phyloP scores from a whole-genome alignment of 2,329 filamentous ascomycete genomes.

The Exophiala mesophila region DNA sequence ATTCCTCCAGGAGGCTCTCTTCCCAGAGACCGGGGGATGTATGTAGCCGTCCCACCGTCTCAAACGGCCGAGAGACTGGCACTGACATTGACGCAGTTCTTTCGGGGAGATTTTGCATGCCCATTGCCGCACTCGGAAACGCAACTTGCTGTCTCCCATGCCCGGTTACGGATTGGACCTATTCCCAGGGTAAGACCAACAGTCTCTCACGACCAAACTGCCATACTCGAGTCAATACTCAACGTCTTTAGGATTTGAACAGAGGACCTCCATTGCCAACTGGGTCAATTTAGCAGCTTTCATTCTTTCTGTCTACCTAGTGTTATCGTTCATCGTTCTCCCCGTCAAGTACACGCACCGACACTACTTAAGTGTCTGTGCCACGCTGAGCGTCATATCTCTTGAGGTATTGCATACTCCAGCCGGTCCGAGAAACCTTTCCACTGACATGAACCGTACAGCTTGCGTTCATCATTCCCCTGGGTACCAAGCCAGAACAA shows the following conservation, averaged over 20 bases:
- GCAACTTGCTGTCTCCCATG: conserved; percentile 82
- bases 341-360: conserved; percentile 85
- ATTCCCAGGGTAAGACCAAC: conserved; percentile 52
- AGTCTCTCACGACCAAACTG: not conserved
- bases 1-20: conserved; percentile 62
- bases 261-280: conserved; percentile 63
- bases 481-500: conserved; percentile 71
- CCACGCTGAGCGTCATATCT: conserved; percentile 68
- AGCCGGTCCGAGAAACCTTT: not conserved
- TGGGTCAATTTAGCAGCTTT: conserved; percentile 76
- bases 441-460: conserved; percentile 35
- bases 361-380: conserved; percentile 87
- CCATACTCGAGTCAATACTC: conserved; percentile 3
- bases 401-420: conserved; percentile 63
- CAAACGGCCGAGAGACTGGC: conserved; percentile 2
- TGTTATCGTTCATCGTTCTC: conserved; percentile 73
- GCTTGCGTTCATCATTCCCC: conserved; percentile 85
- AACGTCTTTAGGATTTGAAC: conserved; percentile 43
- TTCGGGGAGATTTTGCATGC: conserved; percentile 57
- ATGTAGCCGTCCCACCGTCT: conserved; percentile 34
- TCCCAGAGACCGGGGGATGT: conserved; percentile 62
- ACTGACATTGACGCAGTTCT: conserved; percentile 47
- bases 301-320: conserved; percentile 66
- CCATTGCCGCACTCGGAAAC: conserved; percentile 40
- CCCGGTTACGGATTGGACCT: conserved; percentile 74